Base-by-base conservation (phyloP, 2,329 filamentous ascomycete species). In the Phyllosticta citribraziliensis region DNA sequence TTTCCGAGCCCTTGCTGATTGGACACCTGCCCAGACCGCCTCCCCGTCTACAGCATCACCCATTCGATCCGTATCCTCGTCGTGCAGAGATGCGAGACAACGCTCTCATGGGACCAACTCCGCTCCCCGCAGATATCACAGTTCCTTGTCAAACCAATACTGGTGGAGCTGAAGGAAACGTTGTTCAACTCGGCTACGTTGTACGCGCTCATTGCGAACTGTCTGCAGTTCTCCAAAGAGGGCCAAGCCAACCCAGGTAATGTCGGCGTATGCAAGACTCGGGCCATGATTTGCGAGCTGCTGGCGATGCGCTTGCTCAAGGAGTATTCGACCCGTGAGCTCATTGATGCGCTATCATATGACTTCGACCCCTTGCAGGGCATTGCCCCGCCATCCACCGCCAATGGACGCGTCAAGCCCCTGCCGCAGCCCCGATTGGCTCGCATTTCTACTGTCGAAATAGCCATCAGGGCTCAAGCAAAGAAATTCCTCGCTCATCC, bases 111-210 rank as follows among this genome's bases (percentile, higher is more conserved):
- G 92, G 93, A 97, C 65, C 93, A 97, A 73, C 80, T 97, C 64
- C 85, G 92, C 65, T 96, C 91, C n/a, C 93, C 93, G 2, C 93
- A 97, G 72, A 88, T 97, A 61, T 96, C 91, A 17, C 92, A 96
- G 71, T 97, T 97, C 72, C 82, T 97, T 40, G 84, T 97, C 70
- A 97, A 97, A 78, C 93, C 93, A 2, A 94, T 97, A 79, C 91
- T 94, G 74, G 88, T 94, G 71, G 88, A 93, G 72, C 92, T 97
- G 65, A 86, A 88, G 63, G 80, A 84, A 17, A 85, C 88, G 57
- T 89, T 96, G 74, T 93, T 96, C 73, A 92, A 88, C 30, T 83
- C 89, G 55, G 92, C 89, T 10, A 94, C 91, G 0, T 74, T 97
- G 47, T 97, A 96, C 75, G 91, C 91, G 2, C 78, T 97, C 66